Conservation (phyloP, 2,329 filamentous ascomycete genomes). For the Hymenoscyphus scutula region DNA sequence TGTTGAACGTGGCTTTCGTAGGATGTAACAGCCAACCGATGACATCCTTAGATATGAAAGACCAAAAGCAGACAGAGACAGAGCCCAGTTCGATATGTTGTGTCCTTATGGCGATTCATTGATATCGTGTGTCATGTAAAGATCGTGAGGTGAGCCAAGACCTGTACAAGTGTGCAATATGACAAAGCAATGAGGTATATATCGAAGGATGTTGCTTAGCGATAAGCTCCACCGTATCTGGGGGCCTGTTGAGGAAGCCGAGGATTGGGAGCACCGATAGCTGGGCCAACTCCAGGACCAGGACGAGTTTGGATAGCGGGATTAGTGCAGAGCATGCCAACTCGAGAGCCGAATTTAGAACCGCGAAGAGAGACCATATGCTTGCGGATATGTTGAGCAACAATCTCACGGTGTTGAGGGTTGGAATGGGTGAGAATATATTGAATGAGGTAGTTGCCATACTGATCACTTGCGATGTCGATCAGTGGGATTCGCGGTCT, state of each 20-base stretch:
- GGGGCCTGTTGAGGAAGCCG: constrained; percentile 54
- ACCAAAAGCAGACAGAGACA: constrained; percentile 35
- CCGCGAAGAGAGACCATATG: constrained; percentile 99
- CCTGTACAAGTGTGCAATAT: constrained; percentile 27
- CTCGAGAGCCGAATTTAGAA: constrained; percentile 96
- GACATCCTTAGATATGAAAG: constrained; percentile 38
- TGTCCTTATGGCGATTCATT: constrained; percentile 33
- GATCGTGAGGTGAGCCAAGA: constrained; percentile 34
- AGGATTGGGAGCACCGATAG: constrained; percentile 49
- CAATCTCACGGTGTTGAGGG: constrained; percentile 85
- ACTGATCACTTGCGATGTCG: constrained; percentile 97
- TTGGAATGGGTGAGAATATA: constrained; percentile 91
- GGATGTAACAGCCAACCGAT: constrained; percentile 34
- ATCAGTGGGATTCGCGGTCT: constrained; percentile 95
- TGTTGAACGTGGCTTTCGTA: constrained; percentile 33
- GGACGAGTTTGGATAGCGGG: constrained; percentile 85
- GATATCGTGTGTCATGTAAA: constrained; percentile 33
- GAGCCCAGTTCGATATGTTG: constrained; percentile 35
- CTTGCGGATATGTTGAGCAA: constrained; percentile 92
- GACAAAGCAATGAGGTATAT: constrained; percentile 28
- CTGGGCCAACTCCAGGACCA: constrained; percentile 73
- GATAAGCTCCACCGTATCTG: constrained; percentile 58
- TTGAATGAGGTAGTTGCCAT: constrained; percentile 97
- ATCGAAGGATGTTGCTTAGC: constrained; percentile 41
- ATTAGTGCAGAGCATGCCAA: constrained; percentile 98